Percentiles rank a stretch among this genome's conserved stretches.
Evolutionary conservation across 148 eudicot species (phyloP).

Genomic region (Suaeda aralocaspica): DNA sequence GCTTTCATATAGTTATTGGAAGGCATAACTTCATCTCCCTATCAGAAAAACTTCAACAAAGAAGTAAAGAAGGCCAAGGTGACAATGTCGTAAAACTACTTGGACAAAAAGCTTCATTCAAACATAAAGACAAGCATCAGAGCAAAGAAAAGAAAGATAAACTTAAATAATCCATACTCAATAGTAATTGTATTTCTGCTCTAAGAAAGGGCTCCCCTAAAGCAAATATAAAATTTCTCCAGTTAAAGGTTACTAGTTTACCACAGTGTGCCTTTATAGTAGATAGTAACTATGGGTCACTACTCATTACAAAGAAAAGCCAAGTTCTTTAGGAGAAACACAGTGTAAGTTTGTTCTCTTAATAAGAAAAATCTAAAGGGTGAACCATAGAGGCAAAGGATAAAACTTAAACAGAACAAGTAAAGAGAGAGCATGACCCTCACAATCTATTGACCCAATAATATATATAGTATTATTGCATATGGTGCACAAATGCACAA

Average conservation of each 20-base stretch:
- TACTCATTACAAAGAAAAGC: background rate
- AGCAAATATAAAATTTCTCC: background rate
- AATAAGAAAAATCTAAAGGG: background rate
- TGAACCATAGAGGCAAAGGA: background rate
- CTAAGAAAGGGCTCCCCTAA: background rate
- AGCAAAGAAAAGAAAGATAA: background rate
- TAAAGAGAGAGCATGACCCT: background rate
- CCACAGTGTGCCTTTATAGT: background rate
- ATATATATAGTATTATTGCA: too few relatives aligned
- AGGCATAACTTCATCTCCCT: background rate
- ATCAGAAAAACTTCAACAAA: background rate
- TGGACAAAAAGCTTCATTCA: background rate
- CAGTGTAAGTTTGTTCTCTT: background rate
- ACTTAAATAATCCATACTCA: too few relatives aligned
- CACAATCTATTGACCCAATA: too few relatives aligned
- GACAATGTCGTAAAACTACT: background rate
- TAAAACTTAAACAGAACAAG: background rate
- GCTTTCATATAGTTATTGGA: background rate
- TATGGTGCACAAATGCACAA: background rate
- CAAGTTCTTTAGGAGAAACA: background rate
- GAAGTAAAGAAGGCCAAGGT: background rate
- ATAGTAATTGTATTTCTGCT: background rate
- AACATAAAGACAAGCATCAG: background rate
- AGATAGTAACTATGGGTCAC: background rate
- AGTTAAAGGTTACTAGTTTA: background rate